Evolutionary conservation across 805 yeast genomes (phyloP).

Genomic region (Nematodospora valgi): DNA sequence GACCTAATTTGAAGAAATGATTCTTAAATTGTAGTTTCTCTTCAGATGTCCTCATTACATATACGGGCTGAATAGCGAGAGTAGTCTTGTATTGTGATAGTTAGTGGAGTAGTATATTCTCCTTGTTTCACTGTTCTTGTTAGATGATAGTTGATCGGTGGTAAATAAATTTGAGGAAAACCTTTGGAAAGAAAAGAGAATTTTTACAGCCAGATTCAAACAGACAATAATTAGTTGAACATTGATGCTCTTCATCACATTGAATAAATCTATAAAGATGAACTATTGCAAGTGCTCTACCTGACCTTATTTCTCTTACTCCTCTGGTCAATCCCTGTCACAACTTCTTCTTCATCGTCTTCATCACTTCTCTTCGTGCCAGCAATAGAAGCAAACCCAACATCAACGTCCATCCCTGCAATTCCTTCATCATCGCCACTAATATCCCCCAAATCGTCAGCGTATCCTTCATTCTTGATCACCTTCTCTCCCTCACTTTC

Average conservation of each 20-base stretch:
- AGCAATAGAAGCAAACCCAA: conserved; percentile 34
- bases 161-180: too few species aligned
- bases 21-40: conserved; percentile 59
- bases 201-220: too few species aligned
- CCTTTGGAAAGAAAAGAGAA: too few species aligned
- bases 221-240: too few species aligned
- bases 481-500: conserved; percentile 4
- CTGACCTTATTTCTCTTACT: conserved; percentile 1
- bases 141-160: too few species aligned
- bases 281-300: too few species aligned
- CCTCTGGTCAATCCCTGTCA: background rate
- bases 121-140: too few species aligned
- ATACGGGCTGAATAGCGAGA: too few species aligned
- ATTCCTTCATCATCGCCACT: conserved; percentile 13
- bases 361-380: conserved; percentile 30
- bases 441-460: conserved; percentile 32
- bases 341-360: conserved; percentile 13
- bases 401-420: conserved; percentile 42
- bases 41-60: conserved; percentile 70
- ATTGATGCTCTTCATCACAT: too few species aligned
- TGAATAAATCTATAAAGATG: too few species aligned
- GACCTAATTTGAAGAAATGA: conserved; percentile 58
- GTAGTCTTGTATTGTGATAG: too few species aligned
- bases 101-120: too few species aligned
- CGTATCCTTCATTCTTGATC: conserved; percentile 27